phyloP scores from a whole-genome alignment of 768 basidiomycete genomes.

The Boletus rubroflammeus region DNA sequence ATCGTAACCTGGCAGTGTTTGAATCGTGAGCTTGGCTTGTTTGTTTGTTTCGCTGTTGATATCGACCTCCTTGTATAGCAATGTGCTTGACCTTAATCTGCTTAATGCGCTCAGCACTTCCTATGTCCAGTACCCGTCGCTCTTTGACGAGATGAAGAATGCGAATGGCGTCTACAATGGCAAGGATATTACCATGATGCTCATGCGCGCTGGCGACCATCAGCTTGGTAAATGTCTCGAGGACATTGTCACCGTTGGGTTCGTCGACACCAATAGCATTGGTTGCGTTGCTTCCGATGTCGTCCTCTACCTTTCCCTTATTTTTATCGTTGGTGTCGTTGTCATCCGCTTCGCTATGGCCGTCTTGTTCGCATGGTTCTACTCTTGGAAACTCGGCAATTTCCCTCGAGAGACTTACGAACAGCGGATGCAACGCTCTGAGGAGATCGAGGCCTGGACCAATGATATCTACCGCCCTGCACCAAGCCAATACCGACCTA shows the following conservation, averaged over 20 bases:
- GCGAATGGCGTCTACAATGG: slow-evolving; percentile 72
- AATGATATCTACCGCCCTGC: slow-evolving; percentile 94
- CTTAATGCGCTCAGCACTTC: slow-evolving; percentile 79
- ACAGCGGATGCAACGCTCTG: slow-evolving; percentile 83
- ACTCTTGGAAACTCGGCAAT: slow-evolving; percentile 91
- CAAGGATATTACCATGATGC: slow-evolving; percentile 83
- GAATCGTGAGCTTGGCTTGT: slow-evolving; percentile 65
- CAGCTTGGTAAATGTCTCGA: slow-evolving; percentile 76
- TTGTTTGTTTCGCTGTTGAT: slow-evolving; percentile 1
- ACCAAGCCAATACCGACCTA: slow-evolving; percentile 86
- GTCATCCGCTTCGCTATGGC: slow-evolving; percentile 95
- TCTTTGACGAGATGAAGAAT: slow-evolving; percentile 77
- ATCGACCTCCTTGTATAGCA: slow-evolving; percentile 39
- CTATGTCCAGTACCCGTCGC: slow-evolving; percentile 75
- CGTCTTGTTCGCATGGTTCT: slow-evolving; percentile 96
- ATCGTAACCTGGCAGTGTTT: slow-evolving; percentile 87
- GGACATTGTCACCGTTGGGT: slow-evolving; percentile 85
- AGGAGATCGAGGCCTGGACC: slow-evolving; percentile 95
- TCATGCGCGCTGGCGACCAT: slow-evolving; percentile 69
- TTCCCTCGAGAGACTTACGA: slow-evolving; percentile 92
- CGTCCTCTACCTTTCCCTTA: slow-evolving; percentile 90
- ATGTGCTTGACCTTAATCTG: slow-evolving; percentile 84
- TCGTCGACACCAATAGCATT: slow-evolving; percentile 90
- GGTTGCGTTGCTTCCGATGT: slow-evolving; percentile 95
- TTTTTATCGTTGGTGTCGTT: slow-evolving; percentile 97